Conservation (phyloP, 352 stramenopile genomes). For the Pelagophyceae sp. region DNA sequence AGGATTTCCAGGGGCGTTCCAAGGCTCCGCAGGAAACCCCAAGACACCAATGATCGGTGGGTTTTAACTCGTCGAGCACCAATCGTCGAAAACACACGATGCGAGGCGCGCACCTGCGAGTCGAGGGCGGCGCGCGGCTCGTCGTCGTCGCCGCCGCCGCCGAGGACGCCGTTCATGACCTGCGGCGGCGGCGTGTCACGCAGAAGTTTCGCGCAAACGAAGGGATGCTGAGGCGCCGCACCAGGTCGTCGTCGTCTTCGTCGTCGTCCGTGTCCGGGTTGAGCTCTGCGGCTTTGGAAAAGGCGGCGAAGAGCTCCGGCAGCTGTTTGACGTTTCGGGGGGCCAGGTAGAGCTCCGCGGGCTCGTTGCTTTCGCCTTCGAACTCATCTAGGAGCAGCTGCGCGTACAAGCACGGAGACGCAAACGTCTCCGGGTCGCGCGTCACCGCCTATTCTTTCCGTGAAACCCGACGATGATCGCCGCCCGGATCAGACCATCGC, state of each 20-base stretch:
- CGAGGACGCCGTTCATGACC: not conserved
- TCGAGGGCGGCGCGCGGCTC: not conserved
- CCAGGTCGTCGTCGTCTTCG: constrained; percentile 5
- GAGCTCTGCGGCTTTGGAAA: not conserved
- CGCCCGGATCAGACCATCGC: not conserved
- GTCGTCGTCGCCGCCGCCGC: not conserved
- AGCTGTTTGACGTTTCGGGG: not conserved
- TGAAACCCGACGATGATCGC: not conserved
- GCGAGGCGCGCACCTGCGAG: too few species aligned
- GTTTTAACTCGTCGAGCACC: too few species aligned
- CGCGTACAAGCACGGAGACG: constrained; percentile 8
- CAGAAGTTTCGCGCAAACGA: not conserved
- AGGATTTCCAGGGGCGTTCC: too few species aligned
- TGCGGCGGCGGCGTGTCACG: not conserved
- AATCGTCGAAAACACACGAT: too few species aligned
- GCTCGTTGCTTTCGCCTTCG: not conserved
- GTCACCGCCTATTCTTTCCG: too few species aligned
- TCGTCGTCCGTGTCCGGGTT: constrained; percentile 17
- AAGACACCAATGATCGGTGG: too few species aligned
- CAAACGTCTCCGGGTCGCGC: constrained; percentile 4
- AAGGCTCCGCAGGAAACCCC: too few species aligned
- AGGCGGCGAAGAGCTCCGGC: not conserved
- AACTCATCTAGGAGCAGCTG: constrained; percentile 13
- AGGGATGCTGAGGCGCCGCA: not conserved
- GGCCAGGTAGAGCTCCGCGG: constrained; percentile 7